Evolutionary conservation across 1,284 basidiomycete genomes (phyloP), one percentile per base, ranked within the genome.

Genomic region (Volvariella volvacea): DNA sequence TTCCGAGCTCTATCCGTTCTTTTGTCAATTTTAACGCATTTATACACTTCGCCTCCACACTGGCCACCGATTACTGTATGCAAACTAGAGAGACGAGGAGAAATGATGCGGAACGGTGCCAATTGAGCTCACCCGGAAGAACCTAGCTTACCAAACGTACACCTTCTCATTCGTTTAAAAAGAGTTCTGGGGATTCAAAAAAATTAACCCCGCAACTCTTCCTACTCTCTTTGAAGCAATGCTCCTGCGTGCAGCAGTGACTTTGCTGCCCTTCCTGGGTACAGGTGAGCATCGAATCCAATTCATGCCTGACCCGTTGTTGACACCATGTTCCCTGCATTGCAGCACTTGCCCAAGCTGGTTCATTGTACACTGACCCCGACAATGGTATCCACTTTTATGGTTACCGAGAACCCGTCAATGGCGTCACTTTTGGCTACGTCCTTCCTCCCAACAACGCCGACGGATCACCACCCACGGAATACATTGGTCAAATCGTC

Each of bases 401-500:
- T 50, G 76, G 76, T 40, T 53, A 67, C 43, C 72, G 68, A 3
- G 76, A 78, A 41, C 62, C 73, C 19, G 67, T 64, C 1, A 69
- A 78, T 52, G 42, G 54, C 16, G 74, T 79, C 3, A 70, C 68
- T 19, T 76, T 73, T 51, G 78, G 76, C 45, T 71, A 70, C 48
- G 63, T 73, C 31, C 75, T 80, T 52, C n/a, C n/a, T n/a, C 77
- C 76, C 16, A 71, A 73, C 15, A 54, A 68, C 10, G 60, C 57
- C 4, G 58, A 62, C 15, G 61, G 61, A 19, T 46, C 61, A 2
- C 59, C 63, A 20, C 59, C 69, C 9, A 63, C 60, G 21, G 78
- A 82, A 53, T 81, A 80, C 56, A 77, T 83, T 50, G 80, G 72
- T 46, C 75, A 78, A 58, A 73, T 81, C 42, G 71, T 80, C 25